phyloP scores from a whole-genome alignment of 2,329 filamentous ascomycete species.

The Pleomassaria siparia region DNA sequence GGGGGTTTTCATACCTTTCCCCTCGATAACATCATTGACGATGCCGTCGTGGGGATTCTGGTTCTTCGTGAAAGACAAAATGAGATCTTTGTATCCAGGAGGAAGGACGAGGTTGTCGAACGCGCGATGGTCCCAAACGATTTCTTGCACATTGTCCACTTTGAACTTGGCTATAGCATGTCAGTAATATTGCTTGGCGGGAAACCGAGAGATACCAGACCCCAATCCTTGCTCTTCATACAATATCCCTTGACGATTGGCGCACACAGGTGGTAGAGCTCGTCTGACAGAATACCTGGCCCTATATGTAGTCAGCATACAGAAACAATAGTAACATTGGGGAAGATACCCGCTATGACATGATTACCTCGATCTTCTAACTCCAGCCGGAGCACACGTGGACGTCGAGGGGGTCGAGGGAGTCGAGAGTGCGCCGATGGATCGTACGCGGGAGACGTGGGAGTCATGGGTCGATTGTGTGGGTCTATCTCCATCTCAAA shows the following conservation, averaged over 20 bases:
- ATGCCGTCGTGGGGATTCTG: slow-evolving; percentile 17
- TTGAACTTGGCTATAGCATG: slow-evolving; percentile 20
- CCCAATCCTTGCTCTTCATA: slow-evolving; percentile 37
- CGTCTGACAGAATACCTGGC: slow-evolving; percentile 14
- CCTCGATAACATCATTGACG: slow-evolving; percentile 36
- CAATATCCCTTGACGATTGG: slow-evolving; percentile 33
- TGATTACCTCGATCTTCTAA: slow-evolving; percentile 1
- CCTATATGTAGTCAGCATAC: slow-evolving; percentile 5
- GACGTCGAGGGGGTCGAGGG: background rate
- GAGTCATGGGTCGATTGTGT: background rate
- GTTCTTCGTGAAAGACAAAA: slow-evolving; percentile 28
- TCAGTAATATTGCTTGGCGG: background rate
- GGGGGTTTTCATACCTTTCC: slow-evolving; percentile 27
- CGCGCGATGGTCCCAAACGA: slow-evolving; percentile 31
- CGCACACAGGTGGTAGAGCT: slow-evolving; percentile 24
- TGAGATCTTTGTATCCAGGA: slow-evolving; percentile 28
- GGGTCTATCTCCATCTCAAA: slow-evolving; percentile 3
- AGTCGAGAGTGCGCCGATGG: background rate
- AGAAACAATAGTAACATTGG: background rate
- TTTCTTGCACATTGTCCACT: slow-evolving; percentile 27
- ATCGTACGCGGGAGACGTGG: slow-evolving; percentile 6
- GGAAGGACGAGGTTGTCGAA: slow-evolving; percentile 33
- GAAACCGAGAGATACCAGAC: slow-evolving; percentile 12
- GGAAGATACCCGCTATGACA: background rate
- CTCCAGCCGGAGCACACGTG: background rate